Percentiles rank a stretch among this genome's conserved stretches.
Conservation (phyloP, 2,329 filamentous ascomycete species). For the Arthrobotrys sinensis region DNA sequence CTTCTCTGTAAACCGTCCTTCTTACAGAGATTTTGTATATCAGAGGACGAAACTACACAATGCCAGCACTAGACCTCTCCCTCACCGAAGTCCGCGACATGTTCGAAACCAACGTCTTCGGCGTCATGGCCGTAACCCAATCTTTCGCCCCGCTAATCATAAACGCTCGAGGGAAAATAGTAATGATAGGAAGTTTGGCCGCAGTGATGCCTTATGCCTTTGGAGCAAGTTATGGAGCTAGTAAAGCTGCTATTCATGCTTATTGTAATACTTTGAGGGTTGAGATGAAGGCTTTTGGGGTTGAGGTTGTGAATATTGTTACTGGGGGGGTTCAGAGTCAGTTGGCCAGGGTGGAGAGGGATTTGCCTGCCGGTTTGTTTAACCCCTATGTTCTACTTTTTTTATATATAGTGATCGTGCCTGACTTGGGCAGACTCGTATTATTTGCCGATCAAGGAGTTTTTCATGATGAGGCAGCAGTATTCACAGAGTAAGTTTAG, state of each 20-base stretch:
- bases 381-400: conserved; percentile 10
- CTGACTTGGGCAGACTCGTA: no score
- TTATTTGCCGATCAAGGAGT: conserved; percentile 62
- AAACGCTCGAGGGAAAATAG: conserved; percentile 66
- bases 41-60: conserved; percentile 65
- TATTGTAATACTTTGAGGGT: conserved; percentile 68
- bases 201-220: conserved; percentile 66
- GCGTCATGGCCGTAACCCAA: conserved; percentile 67
- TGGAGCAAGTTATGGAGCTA: conserved; percentile 68
- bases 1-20: no score
- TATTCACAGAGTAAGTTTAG: conserved; percentile 61
- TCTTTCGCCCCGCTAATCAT: conserved; percentile 68
- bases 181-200: conserved; percentile 69
- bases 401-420: no score
- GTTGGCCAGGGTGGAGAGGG: conserved; percentile 55
- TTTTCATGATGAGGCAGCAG: conserved; percentile 56
- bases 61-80: conserved; percentile 66
- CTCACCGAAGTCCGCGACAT: conserved; percentile 63
- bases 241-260: conserved; percentile 68
- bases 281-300: conserved; percentile 66
- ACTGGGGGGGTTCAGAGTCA: conserved; percentile 62
- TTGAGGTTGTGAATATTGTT: conserved; percentile 60
- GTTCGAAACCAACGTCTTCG: conserved; percentile 68
- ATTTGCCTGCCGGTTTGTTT: conserved; percentile 41
- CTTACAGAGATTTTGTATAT: background rate